Base-by-base conservation (phyloP, 2,329 filamentous ascomycete species). In the Tympanopsis confertula region DNA sequence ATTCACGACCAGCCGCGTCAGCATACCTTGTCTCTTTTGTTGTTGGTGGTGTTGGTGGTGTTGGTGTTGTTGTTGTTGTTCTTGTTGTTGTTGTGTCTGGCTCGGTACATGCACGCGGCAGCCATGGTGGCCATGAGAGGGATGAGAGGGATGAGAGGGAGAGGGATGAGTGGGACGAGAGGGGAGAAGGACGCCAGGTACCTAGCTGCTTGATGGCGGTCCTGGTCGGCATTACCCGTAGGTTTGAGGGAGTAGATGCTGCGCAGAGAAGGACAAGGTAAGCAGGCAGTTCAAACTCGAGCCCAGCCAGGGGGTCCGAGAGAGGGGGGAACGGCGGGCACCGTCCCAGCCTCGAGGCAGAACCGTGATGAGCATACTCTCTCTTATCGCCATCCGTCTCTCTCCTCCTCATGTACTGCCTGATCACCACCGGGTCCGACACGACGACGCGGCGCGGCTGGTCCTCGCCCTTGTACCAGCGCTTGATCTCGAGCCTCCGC, bases 371-470 rank as follows among this genome's bases (percentile, higher is more conserved):
- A 32, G 71, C 78, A 50, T 69, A 86, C 75, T 84, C 82, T 59
- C 82, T 80, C 44, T 76, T 74, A 45, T 84, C 72, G 41, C 85
- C 70, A 45, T 86, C 77, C 43, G 76, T 69, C 46, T 80, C 75
- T 42, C 81, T 75, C 46, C 84, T 78, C 44, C 83, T 71, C 60
- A 84, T 72, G 56, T 98, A 98, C 56, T 88, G 82, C 42, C 82
- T 77, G 57, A 94, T 94, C 37, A 96, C 86, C 36, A 85, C 78
- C 2, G 83, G 78, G 54, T 96, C 87, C 47, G 80, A 79, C 20
- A 94, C 69, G 22, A 75, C 58, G 68, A 67, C 40, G 75, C 64
- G 13, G 79, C 61, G 47, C 86, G 73, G 39, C 81, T 78, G 45
- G 74, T 72, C 32, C 72, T 68, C 47, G 82, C 78, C 37, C 58